Evolutionary conservation across 2,329 filamentous ascomycete genomes (phyloP).

Genomic region (Venturiaceae sp.): DNA sequence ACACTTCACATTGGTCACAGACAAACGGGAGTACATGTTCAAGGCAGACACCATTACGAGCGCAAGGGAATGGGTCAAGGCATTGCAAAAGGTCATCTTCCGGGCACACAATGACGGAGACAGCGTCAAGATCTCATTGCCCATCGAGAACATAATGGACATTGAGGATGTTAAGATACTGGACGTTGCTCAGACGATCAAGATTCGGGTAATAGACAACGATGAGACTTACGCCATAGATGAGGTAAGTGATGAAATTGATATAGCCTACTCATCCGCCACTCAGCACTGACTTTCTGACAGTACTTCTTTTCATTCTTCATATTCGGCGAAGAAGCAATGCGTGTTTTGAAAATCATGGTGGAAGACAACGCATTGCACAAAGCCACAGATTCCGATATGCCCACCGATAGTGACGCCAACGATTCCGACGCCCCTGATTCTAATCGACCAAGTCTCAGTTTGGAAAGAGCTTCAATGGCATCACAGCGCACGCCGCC

Average conservation of each 20-base stretch:
- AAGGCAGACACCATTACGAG: slow-evolving; percentile 78
- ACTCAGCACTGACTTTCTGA: background rate
- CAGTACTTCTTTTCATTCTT: slow-evolving; percentile 98
- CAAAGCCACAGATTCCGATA: background rate
- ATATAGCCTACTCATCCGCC: background rate
- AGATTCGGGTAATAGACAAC: slow-evolving; percentile 84
- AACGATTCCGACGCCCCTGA: background rate
- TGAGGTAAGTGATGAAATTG: slow-evolving; percentile 57
- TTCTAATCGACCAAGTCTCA: background rate
- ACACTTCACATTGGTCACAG: slow-evolving; percentile 72
- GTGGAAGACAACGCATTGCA: slow-evolving; percentile 52
- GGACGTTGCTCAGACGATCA: slow-evolving; percentile 87
- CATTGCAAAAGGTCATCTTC: slow-evolving; percentile 89
- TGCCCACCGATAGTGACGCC: slow-evolving; percentile 1
- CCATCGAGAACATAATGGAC: slow-evolving; percentile 81
- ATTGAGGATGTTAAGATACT: slow-evolving; percentile 87
- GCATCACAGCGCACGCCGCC: slow-evolving; percentile 14
- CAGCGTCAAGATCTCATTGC: slow-evolving; percentile 90
- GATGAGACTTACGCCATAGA: slow-evolving; percentile 93
- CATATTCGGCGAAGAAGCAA: slow-evolving; percentile 71
- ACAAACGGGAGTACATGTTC: slow-evolving; percentile 77
- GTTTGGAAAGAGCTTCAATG: background rate
- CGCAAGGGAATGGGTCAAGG: slow-evolving; percentile 94
- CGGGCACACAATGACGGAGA: slow-evolving; percentile 92
- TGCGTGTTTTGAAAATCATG: slow-evolving; percentile 65